phyloP scores from a whole-genome alignment of 257 asterid genomes.

The Plantago major region DNA sequence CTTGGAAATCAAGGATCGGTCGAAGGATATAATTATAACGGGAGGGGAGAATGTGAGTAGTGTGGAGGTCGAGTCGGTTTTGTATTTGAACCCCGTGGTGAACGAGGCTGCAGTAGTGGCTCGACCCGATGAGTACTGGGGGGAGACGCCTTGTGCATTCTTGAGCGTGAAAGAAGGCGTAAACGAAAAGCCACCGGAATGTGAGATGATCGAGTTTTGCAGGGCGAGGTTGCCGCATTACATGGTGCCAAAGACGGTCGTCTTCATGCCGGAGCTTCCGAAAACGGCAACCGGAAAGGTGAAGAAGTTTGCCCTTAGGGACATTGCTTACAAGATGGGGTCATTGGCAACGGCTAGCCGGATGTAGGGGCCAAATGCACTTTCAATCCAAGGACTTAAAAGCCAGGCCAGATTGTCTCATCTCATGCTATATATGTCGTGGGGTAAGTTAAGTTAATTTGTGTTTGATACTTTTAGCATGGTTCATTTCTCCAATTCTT shows the following conservation, averaged over 20 bases:
- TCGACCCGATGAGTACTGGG: slow-evolving; percentile 69
- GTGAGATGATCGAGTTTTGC: slow-evolving; percentile 49
- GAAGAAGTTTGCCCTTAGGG: slow-evolving; percentile 50
- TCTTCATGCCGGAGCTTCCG: slow-evolving; percentile 62
- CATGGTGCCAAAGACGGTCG: slow-evolving; percentile 75
- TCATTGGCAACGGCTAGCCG: too few species aligned
- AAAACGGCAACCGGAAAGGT: slow-evolving; percentile 69
- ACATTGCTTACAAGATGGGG: slow-evolving; percentile 24
- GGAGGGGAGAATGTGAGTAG: slow-evolving; percentile 89
- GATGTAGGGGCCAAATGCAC: too few species aligned
- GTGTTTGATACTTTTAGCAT: too few species aligned
- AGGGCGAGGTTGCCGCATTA: slow-evolving; percentile 55
- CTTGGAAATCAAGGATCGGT: slow-evolving; percentile 63
- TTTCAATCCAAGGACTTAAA: too few species aligned
- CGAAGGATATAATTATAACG: slow-evolving; percentile 59
- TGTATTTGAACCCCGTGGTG: slow-evolving; percentile 51
- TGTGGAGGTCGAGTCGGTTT: slow-evolving; percentile 71
- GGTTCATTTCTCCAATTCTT: too few species aligned
- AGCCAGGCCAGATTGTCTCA: too few species aligned
- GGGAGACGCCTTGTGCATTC: slow-evolving; percentile 84
- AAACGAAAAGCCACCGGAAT: slow-evolving; percentile 27
- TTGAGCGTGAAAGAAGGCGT: slow-evolving; percentile 43
- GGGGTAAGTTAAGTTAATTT: too few species aligned
- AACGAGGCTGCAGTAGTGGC: slow-evolving; percentile 91
- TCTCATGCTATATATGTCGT: too few species aligned